Conservation (phyloP, 345 rosid genomes). For the Odontarrhena argentea region DNA sequence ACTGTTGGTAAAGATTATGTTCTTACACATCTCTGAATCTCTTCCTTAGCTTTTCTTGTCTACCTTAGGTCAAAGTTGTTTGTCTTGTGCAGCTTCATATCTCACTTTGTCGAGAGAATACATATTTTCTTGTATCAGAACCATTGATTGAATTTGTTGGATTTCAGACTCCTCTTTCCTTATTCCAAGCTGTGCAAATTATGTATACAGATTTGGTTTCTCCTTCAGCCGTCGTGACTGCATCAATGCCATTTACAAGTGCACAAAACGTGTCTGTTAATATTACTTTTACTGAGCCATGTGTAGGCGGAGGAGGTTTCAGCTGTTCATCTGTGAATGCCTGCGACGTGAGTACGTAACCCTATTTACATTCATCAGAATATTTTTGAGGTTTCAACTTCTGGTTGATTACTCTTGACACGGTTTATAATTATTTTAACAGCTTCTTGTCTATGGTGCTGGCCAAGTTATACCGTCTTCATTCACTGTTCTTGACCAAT, state of each 20-base stretch:
- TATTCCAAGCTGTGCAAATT: background rate
- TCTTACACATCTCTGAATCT: constrained; percentile 25
- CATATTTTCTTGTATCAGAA: background rate
- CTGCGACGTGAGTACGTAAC: constrained; percentile 89
- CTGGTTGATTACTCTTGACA: constrained; percentile 7
- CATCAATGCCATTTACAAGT: constrained; percentile 72
- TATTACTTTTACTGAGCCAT: constrained; percentile 77
- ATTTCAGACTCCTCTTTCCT: constrained; percentile 21
- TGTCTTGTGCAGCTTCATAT: constrained; percentile 7
- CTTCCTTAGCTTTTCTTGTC: constrained; percentile 2
- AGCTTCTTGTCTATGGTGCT: constrained; percentile 90
- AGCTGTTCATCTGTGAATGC: constrained; percentile 71
- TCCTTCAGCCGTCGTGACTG: constrained; percentile 71
- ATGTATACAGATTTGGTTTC: constrained; percentile 70
- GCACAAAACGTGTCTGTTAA: constrained; percentile 70
- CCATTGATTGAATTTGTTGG: background rate
- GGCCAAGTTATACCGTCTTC: constrained; percentile 89
- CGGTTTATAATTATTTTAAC: constrained; percentile 34
- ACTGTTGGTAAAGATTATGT: constrained; percentile 65
- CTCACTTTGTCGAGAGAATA: background rate
- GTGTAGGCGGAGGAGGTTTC: constrained; percentile 73
- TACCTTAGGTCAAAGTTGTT: constrained; percentile 2
- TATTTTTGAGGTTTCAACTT: constrained; percentile 8
- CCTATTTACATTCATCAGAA: constrained; percentile 25
- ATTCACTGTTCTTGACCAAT: constrained; percentile 51